Evolutionary conservation across 2,329 filamentous ascomycete species (phyloP).

Genomic region (Neonectria sp.): DNA sequence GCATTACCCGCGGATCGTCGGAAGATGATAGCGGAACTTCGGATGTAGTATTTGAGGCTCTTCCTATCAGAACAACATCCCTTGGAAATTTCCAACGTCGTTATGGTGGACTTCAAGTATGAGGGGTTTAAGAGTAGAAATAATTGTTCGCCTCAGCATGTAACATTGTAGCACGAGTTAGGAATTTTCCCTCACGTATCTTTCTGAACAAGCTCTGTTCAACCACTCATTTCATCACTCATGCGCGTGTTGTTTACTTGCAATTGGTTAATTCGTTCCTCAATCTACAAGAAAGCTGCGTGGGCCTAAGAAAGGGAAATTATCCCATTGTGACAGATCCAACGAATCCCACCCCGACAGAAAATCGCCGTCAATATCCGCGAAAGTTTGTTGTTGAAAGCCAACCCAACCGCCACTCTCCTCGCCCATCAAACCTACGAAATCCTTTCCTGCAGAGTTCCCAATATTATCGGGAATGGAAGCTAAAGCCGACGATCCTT

Average conservation of each 20-base stretch:
- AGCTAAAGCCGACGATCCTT: background rate
- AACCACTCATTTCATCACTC: background rate
- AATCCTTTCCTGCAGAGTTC: constrained; percentile 3
- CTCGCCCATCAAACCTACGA: background rate
- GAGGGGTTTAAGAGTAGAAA: background rate
- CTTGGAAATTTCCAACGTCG: background rate
- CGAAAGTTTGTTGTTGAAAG: constrained; percentile 17
- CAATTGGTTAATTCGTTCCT: background rate
- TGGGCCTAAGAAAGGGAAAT: constrained; percentile 38
- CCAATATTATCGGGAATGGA: background rate
- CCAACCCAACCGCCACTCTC: constrained; percentile 16
- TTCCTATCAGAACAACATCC: constrained; percentile 9
- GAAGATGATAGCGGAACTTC: constrained; percentile 29
- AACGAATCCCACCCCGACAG: constrained; percentile 44
- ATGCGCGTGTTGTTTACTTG: background rate
- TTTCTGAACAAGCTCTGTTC: background rate
- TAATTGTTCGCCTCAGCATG: background rate
- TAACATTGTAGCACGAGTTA: background rate
- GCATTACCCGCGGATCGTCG: constrained; percentile 31
- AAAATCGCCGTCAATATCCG: constrained; percentile 38
- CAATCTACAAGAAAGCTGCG: constrained; percentile 27
- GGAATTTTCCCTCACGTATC: background rate
- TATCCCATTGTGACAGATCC: constrained; percentile 46
- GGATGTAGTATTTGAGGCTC: constrained; percentile 14
- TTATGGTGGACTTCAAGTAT: background rate